Base-by-base conservation (phyloP, 768 basidiomycete genomes). In the Russula olivacea region DNA sequence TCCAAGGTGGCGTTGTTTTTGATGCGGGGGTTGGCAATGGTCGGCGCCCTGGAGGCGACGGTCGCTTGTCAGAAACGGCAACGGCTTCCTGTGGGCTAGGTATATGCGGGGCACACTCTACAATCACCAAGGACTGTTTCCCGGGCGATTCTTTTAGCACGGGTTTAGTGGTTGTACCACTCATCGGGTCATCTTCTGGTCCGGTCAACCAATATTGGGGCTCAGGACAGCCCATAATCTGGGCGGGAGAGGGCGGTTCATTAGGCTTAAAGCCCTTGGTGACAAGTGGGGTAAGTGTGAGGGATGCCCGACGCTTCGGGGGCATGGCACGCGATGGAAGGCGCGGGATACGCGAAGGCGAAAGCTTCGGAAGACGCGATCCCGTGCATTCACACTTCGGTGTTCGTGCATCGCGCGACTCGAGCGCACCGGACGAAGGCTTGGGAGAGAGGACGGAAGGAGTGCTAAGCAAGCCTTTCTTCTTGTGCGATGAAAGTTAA, bases 181-280 rank as follows among this genome's bases (percentile, higher is more conserved):
- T 25, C 43, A 28, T 61, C 32, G 68, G 64, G 47, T 78, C 74
- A 49, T 80, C 78, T 60, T 84, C 81, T 58, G 81, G 81, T 10
- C 90, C 90, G 19, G 91, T 90, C 38, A 93, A 74, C 89, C 90
- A 90, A 70, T 91, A 88, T 66, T 75, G 78, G 52, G 74, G 76
- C 70, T 71, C 74, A 2, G 69, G 58, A 67, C 68, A 74, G 38
- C 68, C 69, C 23, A 61, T 63, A n/a, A 62, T 61, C 40, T 72
- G 68, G 11, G 71, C 68, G 3, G 72, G 72, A n/a, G 68, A 67
- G 3, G 71, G 55, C 9, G 69, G 66, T 0, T 64, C 61, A 4
- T 58, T 49, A 14, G 69, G 32, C 19, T 49, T 58, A 11, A 41
- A 40, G 34, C 11, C 40, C 19, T 49, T 30, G 14, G 50, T 34